Evolutionary conservation across 176 grass and related monocot species (phyloP).

Genomic region (Carex pumila): DNA sequence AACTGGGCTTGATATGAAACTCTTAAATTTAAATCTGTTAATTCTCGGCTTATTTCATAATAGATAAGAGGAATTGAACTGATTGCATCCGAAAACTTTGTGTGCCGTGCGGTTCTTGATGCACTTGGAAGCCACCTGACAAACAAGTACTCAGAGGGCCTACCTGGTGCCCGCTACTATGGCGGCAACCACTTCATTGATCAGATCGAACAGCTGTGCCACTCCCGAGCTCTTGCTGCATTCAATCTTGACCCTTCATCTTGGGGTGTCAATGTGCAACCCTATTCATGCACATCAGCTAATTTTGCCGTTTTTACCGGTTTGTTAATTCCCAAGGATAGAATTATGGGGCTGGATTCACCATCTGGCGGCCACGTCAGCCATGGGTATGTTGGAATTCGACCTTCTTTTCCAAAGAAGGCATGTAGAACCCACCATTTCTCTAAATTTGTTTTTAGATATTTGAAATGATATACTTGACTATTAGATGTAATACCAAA

Average conservation of each 20-base stretch:
- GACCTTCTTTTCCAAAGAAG: background rate
- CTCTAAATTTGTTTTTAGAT: background rate
- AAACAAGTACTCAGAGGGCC: conserved; percentile 97
- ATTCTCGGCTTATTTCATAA: background rate
- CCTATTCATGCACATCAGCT: conserved; percentile 92
- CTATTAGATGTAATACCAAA: background rate
- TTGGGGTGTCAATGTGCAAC: conserved; percentile 94
- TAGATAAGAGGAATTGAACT: conserved; percentile 76
- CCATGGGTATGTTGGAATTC: conserved; percentile 39
- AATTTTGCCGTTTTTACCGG: conserved; percentile 91
- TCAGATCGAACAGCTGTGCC: conserved; percentile 79
- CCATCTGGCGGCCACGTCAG: conserved; percentile 93
- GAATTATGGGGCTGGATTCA: conserved; percentile 96
- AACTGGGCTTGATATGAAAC: background rate
- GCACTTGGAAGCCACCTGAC: conserved; percentile 95
- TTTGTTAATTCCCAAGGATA: conserved; percentile 70
- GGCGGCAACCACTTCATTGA: conserved; percentile 89
- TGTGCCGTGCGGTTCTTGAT: conserved; percentile 87
- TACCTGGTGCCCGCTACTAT: conserved; percentile 72
- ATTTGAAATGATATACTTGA: background rate
- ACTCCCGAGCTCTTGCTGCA: conserved; percentile 50
- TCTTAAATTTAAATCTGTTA: background rate
- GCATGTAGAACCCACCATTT: background rate
- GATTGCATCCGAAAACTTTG: conserved; percentile 94
- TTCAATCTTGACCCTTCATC: conserved; percentile 56